Evolutionary conservation across 2,329 filamentous ascomycete species (phyloP).

Genomic region (Colletotrichum gigasporum): DNA sequence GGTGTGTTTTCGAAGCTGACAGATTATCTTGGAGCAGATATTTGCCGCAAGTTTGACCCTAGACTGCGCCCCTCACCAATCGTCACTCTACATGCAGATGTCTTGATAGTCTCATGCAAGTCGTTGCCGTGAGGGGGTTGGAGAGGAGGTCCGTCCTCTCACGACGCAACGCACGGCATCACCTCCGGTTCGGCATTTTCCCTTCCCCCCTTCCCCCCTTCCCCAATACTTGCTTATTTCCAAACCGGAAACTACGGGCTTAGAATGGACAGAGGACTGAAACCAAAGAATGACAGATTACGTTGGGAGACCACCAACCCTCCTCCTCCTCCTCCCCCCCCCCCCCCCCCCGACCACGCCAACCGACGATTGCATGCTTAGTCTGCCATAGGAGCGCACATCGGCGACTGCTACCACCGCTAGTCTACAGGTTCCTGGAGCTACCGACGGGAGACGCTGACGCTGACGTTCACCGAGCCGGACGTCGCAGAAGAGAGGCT

Average conservation of each 20-base stretch:
- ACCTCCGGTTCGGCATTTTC: background rate
- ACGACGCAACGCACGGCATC: slow-evolving; percentile 10
- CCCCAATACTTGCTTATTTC: background rate
- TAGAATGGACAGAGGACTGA: background rate
- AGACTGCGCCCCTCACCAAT: background rate
- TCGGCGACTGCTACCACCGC: background rate
- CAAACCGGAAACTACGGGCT: slow-evolving; percentile 3
- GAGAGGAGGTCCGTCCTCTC: slow-evolving; percentile 1
- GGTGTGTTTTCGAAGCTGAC: no score
- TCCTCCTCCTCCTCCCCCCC: background rate
- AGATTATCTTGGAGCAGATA: background rate
- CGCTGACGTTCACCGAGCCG: slow-evolving; percentile 8
- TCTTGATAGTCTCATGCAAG: slow-evolving; percentile 10
- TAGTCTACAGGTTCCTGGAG: background rate
- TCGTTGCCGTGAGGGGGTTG: background rate
- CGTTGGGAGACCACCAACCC: background rate
- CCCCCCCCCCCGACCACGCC: background rate
- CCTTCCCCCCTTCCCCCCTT: background rate
- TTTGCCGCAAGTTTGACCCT: background rate
- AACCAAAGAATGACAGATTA: slow-evolving; percentile 9
- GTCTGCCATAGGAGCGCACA: background rate
- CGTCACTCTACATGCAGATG: background rate
- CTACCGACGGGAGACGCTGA: background rate
- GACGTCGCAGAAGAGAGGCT: no score
- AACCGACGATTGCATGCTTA: background rate